Percentiles rank a stretch among this genome's conserved stretches.
Conservation (phyloP, 768 basidiomycete genomes). For the Hericium rajendrae region DNA sequence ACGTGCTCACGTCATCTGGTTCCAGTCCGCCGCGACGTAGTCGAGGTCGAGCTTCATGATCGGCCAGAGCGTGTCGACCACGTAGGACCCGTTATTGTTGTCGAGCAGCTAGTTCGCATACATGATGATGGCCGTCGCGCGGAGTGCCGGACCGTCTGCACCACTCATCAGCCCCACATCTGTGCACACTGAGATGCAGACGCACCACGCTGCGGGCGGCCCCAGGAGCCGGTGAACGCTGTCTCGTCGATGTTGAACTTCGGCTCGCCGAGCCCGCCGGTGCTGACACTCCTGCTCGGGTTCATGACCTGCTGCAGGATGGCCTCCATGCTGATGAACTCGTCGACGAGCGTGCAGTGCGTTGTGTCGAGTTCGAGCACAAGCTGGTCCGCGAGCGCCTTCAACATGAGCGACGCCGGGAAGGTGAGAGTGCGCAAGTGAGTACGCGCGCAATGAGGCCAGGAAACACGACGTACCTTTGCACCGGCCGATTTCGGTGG, state of each 20-base stretch:
- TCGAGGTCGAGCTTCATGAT: conserved; percentile 63
- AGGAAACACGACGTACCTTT: conserved; percentile 19
- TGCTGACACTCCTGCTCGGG: conserved; percentile 53
- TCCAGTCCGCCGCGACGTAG: conserved; percentile 62
- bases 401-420: conserved; percentile 64
- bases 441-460: no score
- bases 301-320: conserved; percentile 56
- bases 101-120: conserved; percentile 58
- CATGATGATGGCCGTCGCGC: conserved; percentile 56
- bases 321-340: conserved; percentile 46
- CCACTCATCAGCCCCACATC: neutral
- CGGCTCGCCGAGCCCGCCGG: conserved; percentile 68
- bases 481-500: conserved; percentile 47
- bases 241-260: conserved; percentile 63
- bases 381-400: conserved; percentile 43
- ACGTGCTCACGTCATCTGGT: conserved; percentile 38
- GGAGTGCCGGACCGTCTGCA: conserved; percentile 65
- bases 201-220: conserved; percentile 53
- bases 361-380: conserved; percentile 41
- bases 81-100: conserved; percentile 41
- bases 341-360: conserved; percentile 42
- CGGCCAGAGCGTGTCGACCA: conserved; percentile 52
- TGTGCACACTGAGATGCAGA: neutral
- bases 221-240: conserved; percentile 34
- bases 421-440: no score